Evolutionary conservation across 2,329 filamentous ascomycete species (phyloP).

Genomic region (Cryoendolithus antarcticus): DNA sequence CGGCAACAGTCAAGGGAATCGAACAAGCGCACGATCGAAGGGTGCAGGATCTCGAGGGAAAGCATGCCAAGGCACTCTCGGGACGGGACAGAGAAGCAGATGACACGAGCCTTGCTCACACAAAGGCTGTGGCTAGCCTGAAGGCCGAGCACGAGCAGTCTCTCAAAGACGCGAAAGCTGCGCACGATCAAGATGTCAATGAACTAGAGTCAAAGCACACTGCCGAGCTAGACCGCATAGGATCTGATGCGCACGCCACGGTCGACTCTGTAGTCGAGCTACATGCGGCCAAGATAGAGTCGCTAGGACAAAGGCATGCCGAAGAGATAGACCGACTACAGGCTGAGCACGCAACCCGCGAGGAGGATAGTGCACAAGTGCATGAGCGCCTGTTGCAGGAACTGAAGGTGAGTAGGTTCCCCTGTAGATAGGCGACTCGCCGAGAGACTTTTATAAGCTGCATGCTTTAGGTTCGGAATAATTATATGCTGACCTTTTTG

Average conservation of each 20-base stretch:
- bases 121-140: conserved; percentile 1
- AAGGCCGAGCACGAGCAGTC: background rate
- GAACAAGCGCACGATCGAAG: too few species aligned
- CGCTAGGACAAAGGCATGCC: too few species aligned
- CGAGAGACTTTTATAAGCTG: too few species aligned
- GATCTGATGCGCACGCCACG: background rate
- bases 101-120: background rate
- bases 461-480: too few species aligned
- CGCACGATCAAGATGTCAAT: background rate
- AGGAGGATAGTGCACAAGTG: conserved; percentile 3
- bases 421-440: too few species aligned
- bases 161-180: conserved; percentile 1
- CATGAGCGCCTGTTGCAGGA: conserved; percentile 5
- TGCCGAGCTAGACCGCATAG: background rate
- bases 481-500: too few species aligned
- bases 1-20: too few species aligned
- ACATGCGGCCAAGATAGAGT: too few species aligned
- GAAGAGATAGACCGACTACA: background rate
- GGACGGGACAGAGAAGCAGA: too few species aligned
- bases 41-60: too few species aligned
- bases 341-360: background rate
- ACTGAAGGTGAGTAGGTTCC: background rate
- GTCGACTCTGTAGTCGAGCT: background rate
- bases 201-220: background rate
- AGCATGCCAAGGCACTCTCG: too few species aligned